A percentile compares a stretch with the other conserved stretches of the same genome.
phyloP scores from a whole-genome alignment of 257 asterid species.

The Leonotis leonurus region DNA sequence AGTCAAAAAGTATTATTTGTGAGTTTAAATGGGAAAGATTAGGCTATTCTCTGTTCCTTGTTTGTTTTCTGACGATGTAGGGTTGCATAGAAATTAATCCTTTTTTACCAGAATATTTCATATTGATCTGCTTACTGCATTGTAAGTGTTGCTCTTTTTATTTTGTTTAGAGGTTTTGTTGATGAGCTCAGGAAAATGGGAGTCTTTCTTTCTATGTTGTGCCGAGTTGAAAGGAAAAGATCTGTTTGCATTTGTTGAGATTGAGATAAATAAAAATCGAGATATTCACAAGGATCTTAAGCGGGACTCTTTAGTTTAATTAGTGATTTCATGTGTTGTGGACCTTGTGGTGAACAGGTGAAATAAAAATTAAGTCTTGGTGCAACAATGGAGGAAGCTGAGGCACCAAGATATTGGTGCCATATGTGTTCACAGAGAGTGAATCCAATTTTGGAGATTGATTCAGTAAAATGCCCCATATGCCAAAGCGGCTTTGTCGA shows the following conservation, averaged over 20 bases:
- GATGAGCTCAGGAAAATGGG: neutral
- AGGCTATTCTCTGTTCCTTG: neutral
- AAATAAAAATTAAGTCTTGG: neutral
- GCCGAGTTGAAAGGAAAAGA: neutral
- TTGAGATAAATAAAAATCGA: neutral
- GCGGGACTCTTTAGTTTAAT: conserved; percentile 8
- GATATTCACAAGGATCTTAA: neutral
- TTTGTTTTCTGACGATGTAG: neutral
- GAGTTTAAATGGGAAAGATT: neutral
- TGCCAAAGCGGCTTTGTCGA: conserved; percentile 78
- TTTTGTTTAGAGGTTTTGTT: neutral
- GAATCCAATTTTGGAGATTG: conserved; percentile 51
- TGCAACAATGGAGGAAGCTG: conserved; percentile 47
- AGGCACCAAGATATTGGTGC: conserved; percentile 58
- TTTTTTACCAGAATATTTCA: conserved; percentile 5
- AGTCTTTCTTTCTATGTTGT: neutral
- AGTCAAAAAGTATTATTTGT: neutral
- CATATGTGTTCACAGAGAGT: conserved; percentile 63
- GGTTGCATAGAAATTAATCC: neutral
- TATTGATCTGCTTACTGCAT: conserved; percentile 3
- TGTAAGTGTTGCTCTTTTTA: neutral
- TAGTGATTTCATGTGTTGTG: neutral
- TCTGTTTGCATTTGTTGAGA: neutral
- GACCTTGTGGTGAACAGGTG: conserved; percentile 12
- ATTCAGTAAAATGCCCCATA: conserved; percentile 57